phyloP scores from a whole-genome alignment of 805 yeast species.

The Kuraishia molischiana region DNA sequence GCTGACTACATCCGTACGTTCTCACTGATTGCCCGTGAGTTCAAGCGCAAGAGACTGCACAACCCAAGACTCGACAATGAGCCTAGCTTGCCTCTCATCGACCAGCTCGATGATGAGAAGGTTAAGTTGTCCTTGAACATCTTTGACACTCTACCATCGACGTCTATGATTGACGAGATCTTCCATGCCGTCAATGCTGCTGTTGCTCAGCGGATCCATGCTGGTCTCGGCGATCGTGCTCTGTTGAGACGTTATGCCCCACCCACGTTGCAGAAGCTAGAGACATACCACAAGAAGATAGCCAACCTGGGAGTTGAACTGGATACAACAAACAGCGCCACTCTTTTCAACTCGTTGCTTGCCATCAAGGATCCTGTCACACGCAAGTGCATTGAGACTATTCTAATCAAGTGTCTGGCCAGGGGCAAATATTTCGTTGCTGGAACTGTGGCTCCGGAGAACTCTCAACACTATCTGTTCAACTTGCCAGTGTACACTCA shows the following conservation, averaged over 20 bases:
- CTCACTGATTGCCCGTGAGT: slow-evolving; percentile 54
- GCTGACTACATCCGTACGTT: slow-evolving; percentile 57
- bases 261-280: slow-evolving; percentile 76
- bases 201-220: slow-evolving; percentile 71
- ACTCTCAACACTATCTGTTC: slow-evolving; percentile 68
- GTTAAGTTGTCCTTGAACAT: slow-evolving; percentile 65
- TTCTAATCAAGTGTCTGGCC: slow-evolving; percentile 71
- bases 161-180: slow-evolving; percentile 61
- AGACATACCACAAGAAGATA: slow-evolving; percentile 66
- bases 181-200: slow-evolving; percentile 74
- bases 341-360: slow-evolving; percentile 64
- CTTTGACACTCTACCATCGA: slow-evolving; percentile 49
- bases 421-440: slow-evolving; percentile 85
- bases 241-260: slow-evolving; percentile 80
- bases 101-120: slow-evolving; percentile 79
- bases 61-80: slow-evolving; percentile 36
- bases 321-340: slow-evolving; percentile 65
- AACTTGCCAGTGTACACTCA: slow-evolving; percentile 85
- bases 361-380: slow-evolving; percentile 48
- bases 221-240: slow-evolving; percentile 71
- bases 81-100: slow-evolving; percentile 56
- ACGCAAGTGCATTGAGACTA: slow-evolving; percentile 68
- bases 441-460: slow-evolving; percentile 75
- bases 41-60: slow-evolving; percentile 57
- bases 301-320: slow-evolving; percentile 54